A percentile compares a stretch with the other conserved stretches of the same genome.
phyloP scores from a whole-genome alignment of 1,284 basidiomycete species.

The Melanopsichium pennsylvanicum region DNA sequence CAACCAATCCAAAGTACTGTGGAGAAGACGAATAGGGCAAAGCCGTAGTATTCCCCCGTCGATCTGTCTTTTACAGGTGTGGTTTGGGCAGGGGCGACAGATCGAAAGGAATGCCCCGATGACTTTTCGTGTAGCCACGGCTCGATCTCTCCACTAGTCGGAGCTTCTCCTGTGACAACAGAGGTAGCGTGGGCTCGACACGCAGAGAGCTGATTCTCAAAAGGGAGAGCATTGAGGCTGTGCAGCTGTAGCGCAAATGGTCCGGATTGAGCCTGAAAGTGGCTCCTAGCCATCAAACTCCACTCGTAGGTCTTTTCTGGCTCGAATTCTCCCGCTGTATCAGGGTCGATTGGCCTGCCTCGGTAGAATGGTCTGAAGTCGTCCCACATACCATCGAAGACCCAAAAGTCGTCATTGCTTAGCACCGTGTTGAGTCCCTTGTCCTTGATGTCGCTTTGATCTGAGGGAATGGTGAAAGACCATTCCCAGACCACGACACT shows the following conservation, averaged over 20 bases:
- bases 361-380: conserved; percentile 68
- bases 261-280: conserved; percentile 53
- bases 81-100: neutral
- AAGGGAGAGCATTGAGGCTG: conserved; percentile 25
- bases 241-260: conserved; percentile 40
- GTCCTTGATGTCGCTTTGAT: neutral
- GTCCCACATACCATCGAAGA: conserved; percentile 63
- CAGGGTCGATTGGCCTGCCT: conserved; percentile 64
- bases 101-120: conserved; percentile 29
- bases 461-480: conserved; percentile 59
- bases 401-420: conserved; percentile 33
- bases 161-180: neutral
- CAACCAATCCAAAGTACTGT: conserved; percentile 48
- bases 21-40: conserved; percentile 54
- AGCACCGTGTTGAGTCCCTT: conserved; percentile 8
- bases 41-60: conserved; percentile 54
- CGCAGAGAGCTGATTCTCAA: conserved; percentile 5
- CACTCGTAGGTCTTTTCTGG: conserved; percentile 46
- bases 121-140: conserved; percentile 24
- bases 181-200: neutral
- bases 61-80: conserved; percentile 10
- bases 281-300: conserved; percentile 57
- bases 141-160: neutral
- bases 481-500: conserved; percentile 68
- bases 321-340: conserved; percentile 30